These are phyloP conservation scores for Mycena latifolia DNA, from an alignment of 768 basidiomycete genomes.

Conservation along the genomic window DNA sequence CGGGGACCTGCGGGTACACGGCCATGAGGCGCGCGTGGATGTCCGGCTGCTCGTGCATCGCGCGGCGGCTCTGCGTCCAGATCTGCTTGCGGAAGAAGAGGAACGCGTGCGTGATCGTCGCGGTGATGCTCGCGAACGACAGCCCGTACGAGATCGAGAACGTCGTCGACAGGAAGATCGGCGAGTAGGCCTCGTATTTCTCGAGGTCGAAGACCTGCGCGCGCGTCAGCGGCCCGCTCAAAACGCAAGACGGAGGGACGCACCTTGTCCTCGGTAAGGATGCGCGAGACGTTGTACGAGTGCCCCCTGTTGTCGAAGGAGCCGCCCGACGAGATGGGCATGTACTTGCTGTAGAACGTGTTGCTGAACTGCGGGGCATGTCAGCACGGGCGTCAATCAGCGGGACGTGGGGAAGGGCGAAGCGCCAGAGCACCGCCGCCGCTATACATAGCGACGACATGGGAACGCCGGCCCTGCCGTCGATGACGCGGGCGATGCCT, in stretches of 20 bases:
- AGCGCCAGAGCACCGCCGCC: too few relatives aligned
- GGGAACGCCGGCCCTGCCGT: too few relatives aligned
- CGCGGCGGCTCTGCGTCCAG: constrained; percentile 75
- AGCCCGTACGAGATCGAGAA: constrained; percentile 83
- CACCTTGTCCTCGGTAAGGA: constrained; percentile 61
- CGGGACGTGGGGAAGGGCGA: too few relatives aligned
- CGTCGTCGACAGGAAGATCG: constrained; percentile 75
- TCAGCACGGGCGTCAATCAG: too few relatives aligned
- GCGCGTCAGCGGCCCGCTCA: constrained; percentile 32
- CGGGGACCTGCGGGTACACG: constrained; percentile 71
- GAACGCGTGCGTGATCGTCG: constrained; percentile 77
- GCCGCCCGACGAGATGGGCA: constrained; percentile 74
- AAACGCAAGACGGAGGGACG: background rate
- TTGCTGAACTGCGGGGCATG: constrained; percentile 71
- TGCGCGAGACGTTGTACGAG: constrained; percentile 67
- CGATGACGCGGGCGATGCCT: too few relatives aligned
- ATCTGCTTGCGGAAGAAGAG: constrained; percentile 87
- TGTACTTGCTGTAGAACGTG: constrained; percentile 65
- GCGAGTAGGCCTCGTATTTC: constrained; percentile 69
- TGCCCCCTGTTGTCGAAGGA: constrained; percentile 76
- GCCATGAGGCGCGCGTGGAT: constrained; percentile 89
- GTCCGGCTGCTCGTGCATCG: constrained; percentile 85
- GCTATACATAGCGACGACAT: too few relatives aligned
- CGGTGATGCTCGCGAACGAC: constrained; percentile 84
- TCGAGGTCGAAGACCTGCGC: constrained; percentile 63